Percentiles rank a stretch among this genome's conserved stretches.
phyloP scores from a whole-genome alignment of 768 basidiomycete species.

The Boletellus emodensis region DNA sequence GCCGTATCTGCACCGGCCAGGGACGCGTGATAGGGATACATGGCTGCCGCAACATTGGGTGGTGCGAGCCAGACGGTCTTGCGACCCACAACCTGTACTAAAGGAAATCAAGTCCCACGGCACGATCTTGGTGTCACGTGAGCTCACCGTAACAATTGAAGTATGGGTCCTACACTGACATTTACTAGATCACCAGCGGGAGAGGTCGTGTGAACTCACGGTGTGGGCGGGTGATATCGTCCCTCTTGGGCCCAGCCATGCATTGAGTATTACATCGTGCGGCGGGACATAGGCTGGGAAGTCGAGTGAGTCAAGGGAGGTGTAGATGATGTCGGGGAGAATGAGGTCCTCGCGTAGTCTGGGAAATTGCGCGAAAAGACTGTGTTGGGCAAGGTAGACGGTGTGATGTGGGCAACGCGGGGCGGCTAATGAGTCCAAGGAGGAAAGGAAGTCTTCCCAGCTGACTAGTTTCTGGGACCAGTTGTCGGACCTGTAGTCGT shows the following conservation, averaged over 20 bases:
- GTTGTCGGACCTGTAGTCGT: constrained; percentile 70
- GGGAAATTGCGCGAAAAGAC: constrained; percentile 82
- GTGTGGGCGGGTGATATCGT: constrained; percentile 90
- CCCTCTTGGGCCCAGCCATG: constrained; percentile 77
- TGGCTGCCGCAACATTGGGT: constrained; percentile 47
- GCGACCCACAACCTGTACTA: constrained; percentile 83
- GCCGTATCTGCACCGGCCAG: constrained; percentile 23
- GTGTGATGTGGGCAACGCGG: constrained; percentile 19
- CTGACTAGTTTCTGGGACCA: constrained; percentile 81
- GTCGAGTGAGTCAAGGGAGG: constrained; percentile 43
- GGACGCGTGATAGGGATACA: constrained; percentile 53
- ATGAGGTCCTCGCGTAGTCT: constrained; percentile 66
- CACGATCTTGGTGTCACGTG: neutral
- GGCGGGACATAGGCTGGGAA: constrained; percentile 61
- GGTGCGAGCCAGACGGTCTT: constrained; percentile 94
- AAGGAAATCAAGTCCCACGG: constrained; percentile 7
- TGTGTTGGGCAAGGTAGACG: constrained; percentile 89
- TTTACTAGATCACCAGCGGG: constrained; percentile 22
- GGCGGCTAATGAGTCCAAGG: constrained; percentile 31
- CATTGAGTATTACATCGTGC: constrained; percentile 62
- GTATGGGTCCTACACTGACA: constrained; percentile 72
- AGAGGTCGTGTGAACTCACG: constrained; percentile 35
- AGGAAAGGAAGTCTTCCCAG: constrained; percentile 72
- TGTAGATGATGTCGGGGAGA: constrained; percentile 88
- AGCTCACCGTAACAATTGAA: constrained; percentile 82